Evolutionary conservation across 768 basidiomycete species (phyloP), one percentile per base, ranked within the genome.

Genomic region (Tulasnella sp.): DNA sequence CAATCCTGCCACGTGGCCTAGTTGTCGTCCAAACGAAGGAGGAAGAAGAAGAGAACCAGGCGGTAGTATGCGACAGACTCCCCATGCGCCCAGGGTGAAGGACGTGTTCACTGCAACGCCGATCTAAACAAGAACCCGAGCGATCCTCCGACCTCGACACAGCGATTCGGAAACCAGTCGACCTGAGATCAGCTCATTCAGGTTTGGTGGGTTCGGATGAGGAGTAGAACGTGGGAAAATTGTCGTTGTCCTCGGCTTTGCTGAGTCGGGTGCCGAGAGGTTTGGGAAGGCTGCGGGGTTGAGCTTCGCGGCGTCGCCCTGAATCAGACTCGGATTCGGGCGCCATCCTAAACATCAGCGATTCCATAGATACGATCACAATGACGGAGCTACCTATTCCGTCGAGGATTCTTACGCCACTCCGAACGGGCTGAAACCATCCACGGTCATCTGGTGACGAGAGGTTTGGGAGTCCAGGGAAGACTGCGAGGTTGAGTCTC

Each of bases 1-100:
- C n/a, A n/a, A n/a, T n/a, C n/a, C n/a, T n/a, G n/a, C n/a, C n/a
- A 8, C 46, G 41, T 20, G 73, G 73, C 2, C 12, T 40, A 41
- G 41, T 75, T 3, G 73, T 75, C 16, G 73, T 75, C n/a, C 73
- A 75, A 31, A 69, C 64, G 28, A 31, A 69, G 64, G 64, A 69
- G 14, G 64, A 69, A 6, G 64, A 69, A 5, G 64, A 69, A 12
- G 64, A 69, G 64, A 69, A 69, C 28, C 64, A 69, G 64, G 28
- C 28, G 3, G 24, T n/a, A 31, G 64, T 69, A 6, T 12, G 14
- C 28, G 64, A 37, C 34, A 69, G 34, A 69, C 64, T 14, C 64
- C 31, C 12, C 31, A 31, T 12, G 31, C 64, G 14, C 34, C 64
- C 14, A 11, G 64, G 9, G 28, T 31, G n/a, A 69, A 34, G 64